Percentiles rank a stretch among this genome's conserved stretches.
Conservation (phyloP, 2,329 filamentous ascomycete species). For the Verticillium alfalfae region DNA sequence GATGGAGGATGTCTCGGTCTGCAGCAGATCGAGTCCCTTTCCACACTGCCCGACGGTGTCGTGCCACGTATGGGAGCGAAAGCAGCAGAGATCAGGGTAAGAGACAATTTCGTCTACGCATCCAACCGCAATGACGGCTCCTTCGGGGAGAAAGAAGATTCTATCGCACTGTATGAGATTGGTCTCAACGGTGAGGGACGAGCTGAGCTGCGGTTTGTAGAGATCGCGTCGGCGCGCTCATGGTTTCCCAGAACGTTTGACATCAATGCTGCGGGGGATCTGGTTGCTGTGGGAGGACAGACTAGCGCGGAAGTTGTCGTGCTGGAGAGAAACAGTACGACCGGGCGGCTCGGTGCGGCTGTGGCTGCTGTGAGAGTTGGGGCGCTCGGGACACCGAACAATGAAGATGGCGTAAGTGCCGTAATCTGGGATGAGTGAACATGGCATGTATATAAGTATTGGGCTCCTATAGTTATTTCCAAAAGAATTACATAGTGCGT, state of each 20-base stretch:
- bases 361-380: slow-evolving; percentile 34
- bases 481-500: not conserved
- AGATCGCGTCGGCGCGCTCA: slow-evolving; percentile 51
- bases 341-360: slow-evolving; percentile 48
- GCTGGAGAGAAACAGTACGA: slow-evolving; percentile 45
- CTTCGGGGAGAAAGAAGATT: slow-evolving; percentile 49
- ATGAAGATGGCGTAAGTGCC: slow-evolving; percentile 41
- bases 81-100: slow-evolving; percentile 48
- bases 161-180: slow-evolving; percentile 47
- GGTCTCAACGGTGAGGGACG: slow-evolving; percentile 9
- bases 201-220: slow-evolving; percentile 39
- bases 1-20: slow-evolving; percentile 40
- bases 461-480: too few species aligned
- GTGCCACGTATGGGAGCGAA: slow-evolving; percentile 39
- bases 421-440: slow-evolving; percentile 43
- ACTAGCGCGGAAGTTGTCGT: slow-evolving; percentile 53
- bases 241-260: slow-evolving; percentile 58
- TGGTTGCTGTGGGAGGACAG: slow-evolving; percentile 61
- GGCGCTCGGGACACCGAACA: slow-evolving; percentile 28
- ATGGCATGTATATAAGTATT: too few species aligned
- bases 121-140: slow-evolving; percentile 58
- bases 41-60: slow-evolving; percentile 37
- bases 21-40: slow-evolving; percentile 35
- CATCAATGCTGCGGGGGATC: slow-evolving; percentile 51
- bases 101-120: slow-evolving; percentile 51